Percentiles rank a stretch among this genome's conserved stretches.
phyloP scores from a whole-genome alignment of 176 grass and related monocot genomes.

The Avena sativa region DNA sequence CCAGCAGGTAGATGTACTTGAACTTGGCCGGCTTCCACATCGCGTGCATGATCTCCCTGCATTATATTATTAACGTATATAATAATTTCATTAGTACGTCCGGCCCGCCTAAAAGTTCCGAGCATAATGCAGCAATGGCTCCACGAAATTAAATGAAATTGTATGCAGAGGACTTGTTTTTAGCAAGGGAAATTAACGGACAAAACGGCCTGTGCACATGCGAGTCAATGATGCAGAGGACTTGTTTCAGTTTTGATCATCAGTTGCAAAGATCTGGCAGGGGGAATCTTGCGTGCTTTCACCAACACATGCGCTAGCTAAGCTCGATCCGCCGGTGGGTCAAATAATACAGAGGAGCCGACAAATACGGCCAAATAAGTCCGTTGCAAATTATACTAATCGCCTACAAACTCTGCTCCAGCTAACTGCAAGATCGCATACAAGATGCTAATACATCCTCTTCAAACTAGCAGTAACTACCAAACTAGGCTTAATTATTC shows the following conservation, averaged over 20 bases:
- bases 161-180: not conserved
- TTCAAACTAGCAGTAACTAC: conserved; percentile 6
- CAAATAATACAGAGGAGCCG: conserved; percentile 56
- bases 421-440: conserved; percentile 36
- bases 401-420: conserved; percentile 10
- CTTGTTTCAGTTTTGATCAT: conserved; percentile 34
- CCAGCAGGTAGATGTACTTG: conserved; percentile 85
- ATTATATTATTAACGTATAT: too few species aligned
- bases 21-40: conserved; percentile 91
- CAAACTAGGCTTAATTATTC: not conserved
- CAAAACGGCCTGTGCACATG: conserved; percentile 52
- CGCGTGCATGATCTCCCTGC: conserved; percentile 90
- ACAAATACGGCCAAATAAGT: conserved; percentile 50
- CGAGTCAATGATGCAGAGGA: conserved; percentile 42
- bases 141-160: conserved; percentile 9
- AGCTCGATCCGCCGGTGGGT: conserved; percentile 11
- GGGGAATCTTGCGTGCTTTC: conserved; percentile 55
- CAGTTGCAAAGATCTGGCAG: conserved; percentile 49
- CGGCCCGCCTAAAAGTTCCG: not conserved
- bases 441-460: too few species aligned
- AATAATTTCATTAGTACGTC: not conserved
- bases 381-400: conserved; percentile 50
- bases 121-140: not conserved
- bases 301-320: conserved; percentile 39
- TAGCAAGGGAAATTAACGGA: conserved; percentile 22